These are phyloP conservation scores for Asclepias syriaca DNA, from an alignment of 257 asterid species.

Conservation along the genomic window DNA sequence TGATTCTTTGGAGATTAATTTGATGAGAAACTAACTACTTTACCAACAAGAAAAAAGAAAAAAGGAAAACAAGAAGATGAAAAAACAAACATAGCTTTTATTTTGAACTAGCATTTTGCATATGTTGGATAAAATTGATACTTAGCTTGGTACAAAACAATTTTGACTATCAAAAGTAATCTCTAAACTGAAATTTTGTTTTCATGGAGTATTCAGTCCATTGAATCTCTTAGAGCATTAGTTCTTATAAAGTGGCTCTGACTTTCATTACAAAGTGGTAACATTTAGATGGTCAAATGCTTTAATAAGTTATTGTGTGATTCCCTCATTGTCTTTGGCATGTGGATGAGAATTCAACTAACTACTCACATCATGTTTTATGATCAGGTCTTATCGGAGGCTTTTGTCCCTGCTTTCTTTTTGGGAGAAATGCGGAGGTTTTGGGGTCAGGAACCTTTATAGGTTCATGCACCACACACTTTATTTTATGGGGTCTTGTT, in stretches of 20 bases:
- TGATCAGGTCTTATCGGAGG: conserved; percentile 71
- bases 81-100: too few relatives aligned
- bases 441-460: conserved; percentile 42
- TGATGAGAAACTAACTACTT: neutral
- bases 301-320: neutral
- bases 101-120: neutral
- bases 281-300: neutral
- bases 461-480: conserved; percentile 77
- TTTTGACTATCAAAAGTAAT: neutral
- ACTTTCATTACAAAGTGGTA: neutral
- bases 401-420: conserved; percentile 82
- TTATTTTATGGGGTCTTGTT: conserved; percentile 63
- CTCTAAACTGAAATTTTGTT: neutral
- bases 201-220: neutral
- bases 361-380: conserved; percentile 16
- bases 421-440: conserved; percentile 69
- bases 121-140: neutral
- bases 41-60: too few relatives aligned
- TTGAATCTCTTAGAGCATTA: neutral
- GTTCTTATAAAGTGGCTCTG: neutral
- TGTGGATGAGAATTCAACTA: neutral
- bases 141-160: neutral
- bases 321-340: neutral
- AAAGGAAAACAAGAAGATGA: too few relatives aligned
- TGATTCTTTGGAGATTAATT: neutral